Percentiles rank a stretch among this genome's conserved stretches.
These are phyloP conservation scores for Thraustotheca clavata DNA, from an alignment of 352 stramenopile genomes.

Conservation along the genomic window DNA sequence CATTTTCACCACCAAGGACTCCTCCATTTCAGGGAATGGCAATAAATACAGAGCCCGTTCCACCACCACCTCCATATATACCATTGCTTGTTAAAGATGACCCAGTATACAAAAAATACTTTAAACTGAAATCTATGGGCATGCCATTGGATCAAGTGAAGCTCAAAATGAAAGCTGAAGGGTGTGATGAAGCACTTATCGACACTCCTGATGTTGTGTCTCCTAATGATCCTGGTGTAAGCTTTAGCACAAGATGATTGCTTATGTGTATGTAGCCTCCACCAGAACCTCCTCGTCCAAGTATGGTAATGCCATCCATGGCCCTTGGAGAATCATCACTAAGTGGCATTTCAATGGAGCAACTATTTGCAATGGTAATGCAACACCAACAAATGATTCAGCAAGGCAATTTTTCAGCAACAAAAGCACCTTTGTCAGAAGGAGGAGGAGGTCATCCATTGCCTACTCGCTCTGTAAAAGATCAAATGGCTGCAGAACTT, in stretches of 20 bases:
- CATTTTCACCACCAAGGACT: not conserved
- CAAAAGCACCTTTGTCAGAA: constrained; percentile 18
- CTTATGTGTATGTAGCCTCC: constrained; percentile 31
- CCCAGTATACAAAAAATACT: constrained; percentile 64
- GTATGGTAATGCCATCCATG: not conserved
- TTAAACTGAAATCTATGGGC: constrained; percentile 73
- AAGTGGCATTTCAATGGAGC: constrained; percentile 70
- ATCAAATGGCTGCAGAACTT: constrained; percentile 78
- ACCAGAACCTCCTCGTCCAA: not conserved
- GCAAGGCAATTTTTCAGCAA: constrained; percentile 40
- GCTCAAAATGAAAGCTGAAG: constrained; percentile 71
- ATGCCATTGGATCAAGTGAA: constrained; percentile 78
- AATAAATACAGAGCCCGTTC: too few relatives aligned
- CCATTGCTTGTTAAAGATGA: constrained; percentile 71
- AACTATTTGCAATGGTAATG: constrained; percentile 81
- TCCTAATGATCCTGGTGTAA: constrained; percentile 67
- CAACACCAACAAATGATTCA: constrained; percentile 84
- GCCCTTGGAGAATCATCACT: too few relatives aligned
- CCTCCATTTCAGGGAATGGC: not conserved
- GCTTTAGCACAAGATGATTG: constrained; percentile 18
- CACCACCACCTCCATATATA: constrained; percentile 38
- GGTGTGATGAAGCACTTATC: constrained; percentile 48
- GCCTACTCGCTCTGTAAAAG: constrained; percentile 45
- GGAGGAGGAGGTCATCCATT: not conserved
- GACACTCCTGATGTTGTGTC: constrained; percentile 66